These are phyloP conservation scores for thale cress (Arabidopsis thaliana) DNA, from an alignment of 345 rosid species.

Conservation along the genomic window TAIR10.1 NC_003075.7:9456001-9456500, in stretches of 20 bases:
- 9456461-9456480: neutral
- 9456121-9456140: conserved; percentile 15
- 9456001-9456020: neutral
- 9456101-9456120: conserved; percentile 44
- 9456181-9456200: conserved; percentile 54
- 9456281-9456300: conserved; percentile 68
- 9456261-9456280: conserved; percentile 55
- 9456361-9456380: conserved; percentile 61
- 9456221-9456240: conserved; percentile 74
- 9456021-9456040: conserved; percentile 85
- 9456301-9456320: conserved; percentile 75
- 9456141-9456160: neutral
- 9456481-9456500: neutral
- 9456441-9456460: neutral
- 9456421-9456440: neutral
- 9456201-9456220: conserved; percentile 97
- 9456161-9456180: neutral
- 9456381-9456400: conserved; percentile 5
- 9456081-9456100: conserved; percentile 88
- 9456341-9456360: conserved; percentile 78
- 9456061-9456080: conserved; percentile 71
- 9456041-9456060: conserved; percentile 74
- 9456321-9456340: conserved; percentile 72
- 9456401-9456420: neutral
- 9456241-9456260: conserved; percentile 73